Base-by-base conservation (phyloP, 768 basidiomycete genomes). In the Naganishia randhawae region DNA sequence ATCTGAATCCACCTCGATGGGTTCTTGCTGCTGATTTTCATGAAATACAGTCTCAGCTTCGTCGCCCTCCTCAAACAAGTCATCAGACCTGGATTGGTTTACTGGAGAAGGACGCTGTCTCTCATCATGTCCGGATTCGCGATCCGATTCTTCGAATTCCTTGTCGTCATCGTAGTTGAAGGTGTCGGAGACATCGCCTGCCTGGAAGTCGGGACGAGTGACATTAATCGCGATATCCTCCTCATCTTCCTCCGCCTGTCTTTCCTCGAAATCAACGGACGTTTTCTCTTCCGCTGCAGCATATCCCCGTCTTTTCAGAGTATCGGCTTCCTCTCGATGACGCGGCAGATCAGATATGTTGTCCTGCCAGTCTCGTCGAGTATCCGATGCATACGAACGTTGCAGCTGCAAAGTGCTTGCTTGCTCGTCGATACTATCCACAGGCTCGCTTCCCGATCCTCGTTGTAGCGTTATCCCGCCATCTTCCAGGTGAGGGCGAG, bases 401-500 rank as follows among this genome's bases (percentile, higher is more conserved):
- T 3, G n/a, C 6, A 27, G 10, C 37, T 39, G 57, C 29, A 13
- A 25, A 7, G 37, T 61, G 17, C 14, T 61, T 25, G 2, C 16
- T 22, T 61, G 22, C 10, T 27, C 9, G 6, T 61, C 14, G 37
- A 39, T 10, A 35, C 17, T 25, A 9, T 10, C 22, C 39, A 25
- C 37, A n/a, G 25, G 57, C 27, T 37, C 37, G 1, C 19, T 16
- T 17, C 10, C 57, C 22, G 41, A 29, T 14, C 27, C 35, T 61
- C 14, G 57, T 39, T 41, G 37, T 11, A 39, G 35, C 16, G 57
- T 39, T 27, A 7, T 25, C 57, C 37, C n/a, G 37, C 41, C 57
- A 35, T 61, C 57, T 61, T 61, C 57, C 29, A 25, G n/a, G n/a
- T n/a, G 33, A 25, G 11, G 22, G 39, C 19, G 57, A 27, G 39